Base-by-base conservation (phyloP, 768 basidiomycete genomes). In the Trametes sanguinea region DNA sequence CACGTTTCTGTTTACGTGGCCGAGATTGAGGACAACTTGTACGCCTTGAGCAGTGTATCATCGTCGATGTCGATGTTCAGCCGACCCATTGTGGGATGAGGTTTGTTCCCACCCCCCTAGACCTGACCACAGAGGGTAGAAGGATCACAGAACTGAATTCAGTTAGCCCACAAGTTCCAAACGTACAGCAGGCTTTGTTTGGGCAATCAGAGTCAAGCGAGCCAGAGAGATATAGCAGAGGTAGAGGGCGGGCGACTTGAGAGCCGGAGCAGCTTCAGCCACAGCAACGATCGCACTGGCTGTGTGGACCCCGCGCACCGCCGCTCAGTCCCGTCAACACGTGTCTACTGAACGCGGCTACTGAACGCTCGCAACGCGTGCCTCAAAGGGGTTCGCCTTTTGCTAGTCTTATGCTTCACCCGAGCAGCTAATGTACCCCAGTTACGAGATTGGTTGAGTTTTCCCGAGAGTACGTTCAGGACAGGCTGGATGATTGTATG, bases 11-110 rank as follows among this genome's bases (percentile, higher is more conserved):
- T 22, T 22, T 81, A 93, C 91, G 80, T 85, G 39, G 95, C 95
- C 42, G 83, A 78, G 44, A 94, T 77, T 22, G 85, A 86, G 11
- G 89, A 87, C 47, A 98, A 83, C 63, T 87, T 89, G 71, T 98
- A 98, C 2, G 91, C 83, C 76, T 94, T 94, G 60, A 98, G 84
- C 44, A 98, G 76, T 10, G 88, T 76, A 8, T 85, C 90, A 73
- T 95, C 92, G 73, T 95, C 93, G 30, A 88, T 80, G 50, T 86
- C 80, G 67, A 91, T 82, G 69, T 85, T 87, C 59, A 87, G 78
- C 67, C 81, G 84, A 32, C 83, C 82, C 85, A 88, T 68, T 46
- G 14, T 2, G 22, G 22, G 22, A 29, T 13, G 48, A 17, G 27
- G 5, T 6, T 13, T 13, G 27, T 50, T 14, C 48, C 4, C 6